phyloP scores from a whole-genome alignment of 352 stramenopile species.

The Phytophthora aleatoria region DNA sequence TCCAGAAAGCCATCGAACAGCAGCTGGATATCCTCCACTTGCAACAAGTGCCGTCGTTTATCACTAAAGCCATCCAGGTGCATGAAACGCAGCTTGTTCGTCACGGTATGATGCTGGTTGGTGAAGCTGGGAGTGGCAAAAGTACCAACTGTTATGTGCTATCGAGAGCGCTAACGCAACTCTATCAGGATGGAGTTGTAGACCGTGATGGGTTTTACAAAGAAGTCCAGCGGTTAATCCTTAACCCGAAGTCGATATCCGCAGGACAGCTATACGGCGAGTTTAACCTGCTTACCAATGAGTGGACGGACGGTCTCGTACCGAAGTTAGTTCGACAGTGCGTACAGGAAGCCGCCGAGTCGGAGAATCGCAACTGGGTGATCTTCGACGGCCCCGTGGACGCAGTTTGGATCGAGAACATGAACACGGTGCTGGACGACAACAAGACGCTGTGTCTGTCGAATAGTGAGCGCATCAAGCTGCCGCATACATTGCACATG shows the following conservation, averaged over 20 bases:
- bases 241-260: constrained; percentile 97
- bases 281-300: constrained; percentile 94
- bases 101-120: constrained; percentile 96
- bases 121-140: constrained; percentile 91
- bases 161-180: constrained; percentile 67
- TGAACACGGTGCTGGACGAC: constrained; percentile 90
- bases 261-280: constrained; percentile 95
- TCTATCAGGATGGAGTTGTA: constrained; percentile 79
- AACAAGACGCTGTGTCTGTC: constrained; percentile 89
- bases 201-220: constrained; percentile 90
- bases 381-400: constrained; percentile 92
- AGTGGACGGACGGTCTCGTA: constrained; percentile 94
- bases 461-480: constrained; percentile 89
- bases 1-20: constrained; percentile 90
- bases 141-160: constrained; percentile 85
- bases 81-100: constrained; percentile 92
- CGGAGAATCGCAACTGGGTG: constrained; percentile 90
- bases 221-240: constrained; percentile 82
- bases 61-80: constrained; percentile 89
- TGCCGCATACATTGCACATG: constrained; percentile 89
- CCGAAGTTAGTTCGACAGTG: constrained; percentile 93
- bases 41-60: constrained; percentile 87
- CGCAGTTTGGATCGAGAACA: constrained; percentile 94
- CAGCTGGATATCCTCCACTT: constrained; percentile 75
- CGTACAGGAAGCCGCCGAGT: constrained; percentile 77